Conservation (phyloP, 257 asterid species). For the Mentha longifolia region DNA sequence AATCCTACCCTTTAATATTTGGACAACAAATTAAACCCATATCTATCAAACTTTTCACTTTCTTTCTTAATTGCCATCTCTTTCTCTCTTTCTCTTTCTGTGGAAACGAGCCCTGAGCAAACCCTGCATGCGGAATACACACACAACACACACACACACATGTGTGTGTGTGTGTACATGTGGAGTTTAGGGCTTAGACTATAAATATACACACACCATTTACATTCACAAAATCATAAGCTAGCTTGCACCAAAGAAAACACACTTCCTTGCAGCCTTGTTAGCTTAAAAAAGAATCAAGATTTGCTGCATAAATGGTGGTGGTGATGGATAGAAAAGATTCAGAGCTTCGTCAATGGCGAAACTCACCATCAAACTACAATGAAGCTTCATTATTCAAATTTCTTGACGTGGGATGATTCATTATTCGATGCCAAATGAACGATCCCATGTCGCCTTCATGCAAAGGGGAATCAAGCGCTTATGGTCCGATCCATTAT, state of each 20-base stretch:
- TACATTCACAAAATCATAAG: background rate
- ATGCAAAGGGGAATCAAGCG: slow-evolving; percentile 59
- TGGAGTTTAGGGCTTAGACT: slow-evolving; percentile 6
- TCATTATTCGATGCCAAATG: background rate
- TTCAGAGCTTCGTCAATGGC: background rate
- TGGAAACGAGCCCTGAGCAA: slow-evolving; percentile 42
- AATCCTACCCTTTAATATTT: slow-evolving; percentile 30
- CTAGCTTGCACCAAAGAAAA: background rate
- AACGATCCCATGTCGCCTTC: background rate
- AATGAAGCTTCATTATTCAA: background rate
- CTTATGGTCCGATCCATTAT: slow-evolving; percentile 54
- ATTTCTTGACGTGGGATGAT: slow-evolving; percentile 33
- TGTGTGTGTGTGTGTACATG: background rate
- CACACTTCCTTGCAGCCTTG: background rate
- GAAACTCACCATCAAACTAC: background rate
- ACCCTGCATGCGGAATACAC: slow-evolving; percentile 45
- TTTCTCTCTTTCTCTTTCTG: slow-evolving; percentile 32
- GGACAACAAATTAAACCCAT: slow-evolving; percentile 29
- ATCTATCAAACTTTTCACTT: slow-evolving; percentile 23
- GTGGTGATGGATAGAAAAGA: slow-evolving; percentile 32
- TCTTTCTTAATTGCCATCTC: slow-evolving; percentile 14
- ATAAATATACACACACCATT: slow-evolving; percentile 14
- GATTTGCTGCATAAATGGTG: background rate
- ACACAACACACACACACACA: background rate
- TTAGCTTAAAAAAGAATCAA: background rate